These are phyloP conservation scores for Dothiorella sarmentorum DNA, from an alignment of 2,329 filamentous ascomycete species.

Conservation along the genomic window DNA sequence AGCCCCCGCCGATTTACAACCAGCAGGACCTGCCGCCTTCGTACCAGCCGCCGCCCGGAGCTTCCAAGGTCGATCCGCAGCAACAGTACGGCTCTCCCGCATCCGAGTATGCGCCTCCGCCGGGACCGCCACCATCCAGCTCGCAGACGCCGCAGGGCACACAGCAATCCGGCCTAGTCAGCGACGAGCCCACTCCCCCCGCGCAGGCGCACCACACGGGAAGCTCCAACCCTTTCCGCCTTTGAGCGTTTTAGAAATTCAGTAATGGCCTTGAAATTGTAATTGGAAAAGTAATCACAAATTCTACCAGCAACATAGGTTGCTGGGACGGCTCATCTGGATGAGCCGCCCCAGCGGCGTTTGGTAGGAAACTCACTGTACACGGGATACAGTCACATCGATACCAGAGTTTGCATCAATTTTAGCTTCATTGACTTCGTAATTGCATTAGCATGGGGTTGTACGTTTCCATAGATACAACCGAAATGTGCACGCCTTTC, in stretches of 20 bases:
- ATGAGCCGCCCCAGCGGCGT: not conserved
- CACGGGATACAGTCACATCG: not conserved
- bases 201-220: conserved; percentile 14
- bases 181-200: not conserved
- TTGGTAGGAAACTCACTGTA: not conserved
- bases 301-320: not conserved
- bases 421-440: not conserved
- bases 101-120: not conserved
- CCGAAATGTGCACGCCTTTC: not conserved
- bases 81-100: conserved; percentile 21
- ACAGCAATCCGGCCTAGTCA: conserved; percentile 6
- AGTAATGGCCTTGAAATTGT: not conserved
- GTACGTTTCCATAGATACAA: not conserved
- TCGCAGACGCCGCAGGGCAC: not conserved
- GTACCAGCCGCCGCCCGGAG: conserved; percentile 30
- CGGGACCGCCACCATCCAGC: conserved; percentile 4
- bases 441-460: not conserved
- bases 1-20: conserved; percentile 33
- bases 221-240: conserved; percentile 12
- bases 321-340: not conserved
- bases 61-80: conserved; percentile 29
- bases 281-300: not conserved
- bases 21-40: conserved; percentile 35
- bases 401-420: not conserved
- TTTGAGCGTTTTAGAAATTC: not conserved